Evolutionary conservation across 2,329 filamentous ascomycete genomes (phyloP).

Genomic region (Pestalotiopsis sp.): DNA sequence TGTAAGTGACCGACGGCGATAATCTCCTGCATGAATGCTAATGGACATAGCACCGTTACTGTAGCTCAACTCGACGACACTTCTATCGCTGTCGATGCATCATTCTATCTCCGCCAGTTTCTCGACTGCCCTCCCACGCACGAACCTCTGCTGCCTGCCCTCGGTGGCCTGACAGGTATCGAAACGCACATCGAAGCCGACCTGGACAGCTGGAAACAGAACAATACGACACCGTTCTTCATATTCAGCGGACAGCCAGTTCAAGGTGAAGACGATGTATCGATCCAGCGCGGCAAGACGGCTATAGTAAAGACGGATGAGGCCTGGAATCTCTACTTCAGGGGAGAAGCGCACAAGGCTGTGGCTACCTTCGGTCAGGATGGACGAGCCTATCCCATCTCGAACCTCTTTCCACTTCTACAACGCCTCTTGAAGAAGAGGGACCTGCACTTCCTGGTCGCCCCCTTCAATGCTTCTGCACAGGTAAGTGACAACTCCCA

Average conservation of each 20-base stretch:
- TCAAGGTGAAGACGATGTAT: conserved; percentile 71
- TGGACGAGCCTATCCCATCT: conserved; percentile 68
- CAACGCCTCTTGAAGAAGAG: conserved; percentile 71
- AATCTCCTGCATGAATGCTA: conserved; percentile 8
- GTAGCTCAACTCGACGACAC: conserved; percentile 72
- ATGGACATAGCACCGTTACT: conserved; percentile 50
- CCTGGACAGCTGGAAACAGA: conserved; percentile 68
- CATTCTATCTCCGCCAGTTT: conserved; percentile 81
- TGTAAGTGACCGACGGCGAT: conserved; percentile 23
- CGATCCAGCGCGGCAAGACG: conserved; percentile 61
- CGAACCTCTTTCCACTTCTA: conserved; percentile 74
- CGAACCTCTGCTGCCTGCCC: conserved; percentile 85
- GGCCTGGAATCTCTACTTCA: conserved; percentile 87
- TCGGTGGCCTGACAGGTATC: conserved; percentile 85
- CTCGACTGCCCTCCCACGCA: conserved; percentile 69
- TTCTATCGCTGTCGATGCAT: conserved; percentile 83
- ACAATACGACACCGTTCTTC: conserved; percentile 78
- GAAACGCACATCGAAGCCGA: conserved; percentile 74
- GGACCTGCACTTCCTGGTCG: conserved; percentile 73
- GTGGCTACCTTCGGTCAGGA: conserved; percentile 81
- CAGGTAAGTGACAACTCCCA: conserved; percentile 57
- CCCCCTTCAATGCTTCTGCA: conserved; percentile 84
- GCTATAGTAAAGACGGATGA: conserved; percentile 72
- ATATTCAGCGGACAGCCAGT: conserved; percentile 88
- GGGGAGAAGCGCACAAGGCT: conserved; percentile 75